Conservation (phyloP, 768 basidiomycete species). For the Exsudoporus frostii region DNA sequence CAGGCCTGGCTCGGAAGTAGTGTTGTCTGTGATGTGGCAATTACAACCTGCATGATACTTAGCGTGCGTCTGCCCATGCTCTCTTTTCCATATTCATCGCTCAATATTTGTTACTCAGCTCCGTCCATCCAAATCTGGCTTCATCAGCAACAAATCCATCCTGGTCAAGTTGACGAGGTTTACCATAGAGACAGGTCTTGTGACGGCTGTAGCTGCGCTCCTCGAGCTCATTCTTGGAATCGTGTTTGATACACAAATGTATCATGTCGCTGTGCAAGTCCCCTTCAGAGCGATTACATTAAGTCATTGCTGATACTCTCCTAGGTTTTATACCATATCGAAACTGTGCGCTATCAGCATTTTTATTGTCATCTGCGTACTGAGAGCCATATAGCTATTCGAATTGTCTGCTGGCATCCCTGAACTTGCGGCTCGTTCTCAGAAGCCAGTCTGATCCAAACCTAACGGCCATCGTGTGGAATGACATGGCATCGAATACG, state of each 20-base stretch:
- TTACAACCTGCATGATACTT: slow-evolving; percentile 11
- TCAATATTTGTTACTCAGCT: slow-evolving; percentile 1
- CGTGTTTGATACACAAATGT: background rate
- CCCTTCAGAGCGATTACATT: fast-evolving
- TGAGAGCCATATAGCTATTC: slow-evolving; percentile 7
- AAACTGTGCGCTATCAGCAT: slow-evolving; percentile 1
- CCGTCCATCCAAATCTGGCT: background rate
- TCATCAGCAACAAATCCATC: too few species aligned
- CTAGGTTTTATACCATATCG: background rate
- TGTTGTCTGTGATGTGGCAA: slow-evolving; percentile 7
- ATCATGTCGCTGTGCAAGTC: slow-evolving; percentile 13
- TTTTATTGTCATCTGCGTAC: background rate
- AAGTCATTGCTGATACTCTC: background rate
- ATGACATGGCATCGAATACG: background rate
- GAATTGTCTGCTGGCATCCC: slow-evolving; percentile 9
- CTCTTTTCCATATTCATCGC: background rate
- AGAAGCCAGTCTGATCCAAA: background rate
- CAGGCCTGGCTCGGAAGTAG: slow-evolving; percentile 16
- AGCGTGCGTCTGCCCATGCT: background rate
- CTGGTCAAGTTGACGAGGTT: slow-evolving; percentile 9
- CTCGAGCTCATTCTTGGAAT: slow-evolving; percentile 9
- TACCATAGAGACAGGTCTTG: slow-evolving; percentile 13
- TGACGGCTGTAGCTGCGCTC: slow-evolving; percentile 11
- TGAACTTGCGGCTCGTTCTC: slow-evolving; percentile 7
- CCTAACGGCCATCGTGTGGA: background rate